phyloP scores from a whole-genome alignment of 192 early-diverging fungal species.

The Backusella liffmaniae region DNA sequence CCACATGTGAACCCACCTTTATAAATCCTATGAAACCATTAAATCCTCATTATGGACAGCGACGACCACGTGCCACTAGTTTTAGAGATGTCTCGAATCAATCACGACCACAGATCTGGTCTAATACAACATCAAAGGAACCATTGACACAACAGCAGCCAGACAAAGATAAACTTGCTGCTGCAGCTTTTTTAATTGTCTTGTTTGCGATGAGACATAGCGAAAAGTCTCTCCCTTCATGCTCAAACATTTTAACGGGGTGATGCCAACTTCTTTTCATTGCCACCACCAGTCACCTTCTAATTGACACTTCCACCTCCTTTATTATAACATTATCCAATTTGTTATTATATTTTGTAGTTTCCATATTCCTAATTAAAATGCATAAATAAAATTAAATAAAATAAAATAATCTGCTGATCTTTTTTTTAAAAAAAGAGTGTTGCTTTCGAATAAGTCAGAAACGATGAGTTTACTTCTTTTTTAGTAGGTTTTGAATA shows the following conservation, averaged over 20 bases:
- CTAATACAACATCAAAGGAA: background rate
- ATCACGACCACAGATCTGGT: background rate
- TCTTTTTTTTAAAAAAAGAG: background rate
- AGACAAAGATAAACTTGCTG: background rate
- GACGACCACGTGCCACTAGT: constrained; percentile 8
- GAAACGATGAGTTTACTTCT: background rate
- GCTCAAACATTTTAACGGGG: background rate
- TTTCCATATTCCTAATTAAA: background rate
- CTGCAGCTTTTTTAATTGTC: background rate
- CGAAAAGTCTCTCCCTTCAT: background rate
- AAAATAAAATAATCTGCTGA: background rate
- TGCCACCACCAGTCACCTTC: background rate
- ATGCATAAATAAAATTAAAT: constrained; percentile 7
- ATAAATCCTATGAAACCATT: background rate
- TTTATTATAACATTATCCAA: background rate
- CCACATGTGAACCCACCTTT: background rate
- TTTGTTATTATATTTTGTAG: background rate
- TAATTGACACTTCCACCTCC: background rate
- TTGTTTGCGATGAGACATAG: background rate
- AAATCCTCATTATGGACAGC: background rate
- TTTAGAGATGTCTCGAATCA: constrained; percentile 8
- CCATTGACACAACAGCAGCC: background rate
- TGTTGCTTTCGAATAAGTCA: background rate
- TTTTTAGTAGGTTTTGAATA: background rate
- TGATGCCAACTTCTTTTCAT: background rate